phyloP scores from a whole-genome alignment of 306 rosid species.

The Dalbergia cultrata region DNA sequence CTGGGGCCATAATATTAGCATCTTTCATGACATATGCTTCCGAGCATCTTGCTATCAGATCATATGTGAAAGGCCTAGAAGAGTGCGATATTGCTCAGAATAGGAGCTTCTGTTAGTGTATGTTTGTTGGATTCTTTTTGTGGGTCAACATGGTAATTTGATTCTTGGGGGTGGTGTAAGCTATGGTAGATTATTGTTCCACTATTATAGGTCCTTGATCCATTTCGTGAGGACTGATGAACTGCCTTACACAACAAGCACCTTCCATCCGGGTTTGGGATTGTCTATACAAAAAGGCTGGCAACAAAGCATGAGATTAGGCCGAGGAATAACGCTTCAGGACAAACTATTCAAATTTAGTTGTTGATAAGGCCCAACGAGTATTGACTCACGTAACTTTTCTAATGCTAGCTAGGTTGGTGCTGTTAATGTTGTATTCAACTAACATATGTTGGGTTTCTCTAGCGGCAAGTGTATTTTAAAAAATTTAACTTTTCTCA shows the following conservation, averaged over 20 bases:
- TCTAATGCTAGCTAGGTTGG: not conserved
- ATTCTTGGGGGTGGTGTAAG: slow-evolving; percentile 34
- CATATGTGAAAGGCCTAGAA: slow-evolving; percentile 76
- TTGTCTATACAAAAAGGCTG: not conserved
- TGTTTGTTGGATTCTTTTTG: slow-evolving; percentile 39
- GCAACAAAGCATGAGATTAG: slow-evolving; percentile 27
- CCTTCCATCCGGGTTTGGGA: slow-evolving; percentile 10
- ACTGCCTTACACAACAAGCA: slow-evolving; percentile 1
- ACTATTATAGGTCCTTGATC: slow-evolving; percentile 34
- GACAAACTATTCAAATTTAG: slow-evolving; percentile 6
- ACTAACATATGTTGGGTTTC: slow-evolving; percentile 23
- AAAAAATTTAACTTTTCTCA: not conserved
- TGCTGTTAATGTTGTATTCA: slow-evolving; percentile 24
- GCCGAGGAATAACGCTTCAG: slow-evolving; percentile 17
- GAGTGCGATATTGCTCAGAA: slow-evolving; percentile 60
- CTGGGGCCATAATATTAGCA: slow-evolving; percentile 70
- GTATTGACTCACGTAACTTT: slow-evolving; percentile 21
- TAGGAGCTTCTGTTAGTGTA: slow-evolving; percentile 52
- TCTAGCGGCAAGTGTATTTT: slow-evolving; percentile 34
- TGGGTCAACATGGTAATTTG: slow-evolving; percentile 8
- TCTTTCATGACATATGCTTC: slow-evolving; percentile 87
- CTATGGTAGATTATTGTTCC: slow-evolving; percentile 26
- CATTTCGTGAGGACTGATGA: slow-evolving; percentile 8
- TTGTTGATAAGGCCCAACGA: not conserved
- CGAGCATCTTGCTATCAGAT: slow-evolving; percentile 83